Base-by-base conservation (phyloP, 2,329 filamentous ascomycete genomes). In the Aureobasidium pullulans region DNA sequence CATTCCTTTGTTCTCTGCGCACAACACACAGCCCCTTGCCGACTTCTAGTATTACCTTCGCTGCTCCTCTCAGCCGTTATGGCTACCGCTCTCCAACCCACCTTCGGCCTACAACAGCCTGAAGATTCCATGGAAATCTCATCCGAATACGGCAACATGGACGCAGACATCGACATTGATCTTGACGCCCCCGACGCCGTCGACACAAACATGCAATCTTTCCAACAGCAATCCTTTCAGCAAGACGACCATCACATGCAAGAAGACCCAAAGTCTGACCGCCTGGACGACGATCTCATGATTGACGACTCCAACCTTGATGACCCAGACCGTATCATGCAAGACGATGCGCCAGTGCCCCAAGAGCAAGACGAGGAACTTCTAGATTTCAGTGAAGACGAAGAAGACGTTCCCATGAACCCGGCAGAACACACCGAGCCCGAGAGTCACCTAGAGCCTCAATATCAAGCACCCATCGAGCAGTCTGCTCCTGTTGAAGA, bases 111-210 rank as follows among this genome's bases (percentile, higher is more conserved):
- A 42, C 67, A 72, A 39, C 62, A 72, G 2, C 66, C 73, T 32
- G 75, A 75, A 52, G 80, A 82, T 65, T 77, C 76, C 59, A 83
- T 83, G 81, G 81, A 84, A 63, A 75, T 85, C 66, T 75, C 80
- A 66, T 75, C 79, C 43, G 75, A 78, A 28, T 66, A 71, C 60
- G 76, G 71, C 37, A 65, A 73, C 48, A 70, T 69, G 44, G 77
- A 80, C 57, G 75, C 75, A 54, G 79, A 83, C 59, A 80, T 81
- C 58, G 81, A 84, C 60, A 83, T 86, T 62, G 83, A 86, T 64
- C 76, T 86, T 62, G 82, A 84, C 64, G 68, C 79, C 61, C 72
- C 68, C 23, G 65, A 62, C n/a, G 64, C 64, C 23, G 7, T 15
- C 23, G 49, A 53, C 36, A 44, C 52, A 11, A 56, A 56, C 52